Evolutionary conservation across 2,329 filamentous ascomycete genomes (phyloP).

Genomic region (Rhinocladiella mackenziei): DNA sequence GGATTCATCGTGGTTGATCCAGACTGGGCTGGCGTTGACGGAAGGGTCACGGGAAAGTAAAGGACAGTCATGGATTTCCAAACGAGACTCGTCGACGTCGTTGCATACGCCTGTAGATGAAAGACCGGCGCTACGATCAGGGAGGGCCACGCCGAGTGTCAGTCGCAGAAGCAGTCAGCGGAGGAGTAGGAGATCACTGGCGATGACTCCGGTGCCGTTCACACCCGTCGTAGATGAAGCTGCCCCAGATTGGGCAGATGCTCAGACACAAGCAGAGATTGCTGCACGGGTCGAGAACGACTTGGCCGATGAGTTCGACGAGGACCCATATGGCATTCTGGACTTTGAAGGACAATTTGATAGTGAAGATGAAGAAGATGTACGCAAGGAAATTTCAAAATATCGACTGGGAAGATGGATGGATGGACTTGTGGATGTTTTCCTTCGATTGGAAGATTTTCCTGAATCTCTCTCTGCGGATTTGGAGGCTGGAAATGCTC

Average conservation of each 20-base stretch:
- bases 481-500: constrained; percentile 6
- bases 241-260: constrained; percentile 28
- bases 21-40: constrained; percentile 55
- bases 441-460: constrained; percentile 27
- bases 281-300: constrained; percentile 25
- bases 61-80: constrained; percentile 59
- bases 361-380: constrained; percentile 48
- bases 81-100: constrained; percentile 54
- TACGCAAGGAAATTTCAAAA: constrained; percentile 51
- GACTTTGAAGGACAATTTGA: constrained; percentile 33
- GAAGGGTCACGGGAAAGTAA: constrained; percentile 57
- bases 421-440: constrained; percentile 52
- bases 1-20: constrained; percentile 50
- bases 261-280: constrained; percentile 27
- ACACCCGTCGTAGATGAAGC: constrained; percentile 17
- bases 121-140: constrained; percentile 22
- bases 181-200: constrained; percentile 35
- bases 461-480: constrained; percentile 5
- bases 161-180: constrained; percentile 32
- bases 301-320: constrained; percentile 24
- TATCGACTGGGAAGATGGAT: constrained; percentile 56
- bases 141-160: constrained; percentile 25
- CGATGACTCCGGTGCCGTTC: constrained; percentile 35
- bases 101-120: constrained; percentile 33
- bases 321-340: constrained; percentile 28